A percentile compares a stretch with the other conserved stretches of the same genome.
Conservation (phyloP, 2,329 filamentous ascomycete species). For the Phialocephala subalpina region DNA sequence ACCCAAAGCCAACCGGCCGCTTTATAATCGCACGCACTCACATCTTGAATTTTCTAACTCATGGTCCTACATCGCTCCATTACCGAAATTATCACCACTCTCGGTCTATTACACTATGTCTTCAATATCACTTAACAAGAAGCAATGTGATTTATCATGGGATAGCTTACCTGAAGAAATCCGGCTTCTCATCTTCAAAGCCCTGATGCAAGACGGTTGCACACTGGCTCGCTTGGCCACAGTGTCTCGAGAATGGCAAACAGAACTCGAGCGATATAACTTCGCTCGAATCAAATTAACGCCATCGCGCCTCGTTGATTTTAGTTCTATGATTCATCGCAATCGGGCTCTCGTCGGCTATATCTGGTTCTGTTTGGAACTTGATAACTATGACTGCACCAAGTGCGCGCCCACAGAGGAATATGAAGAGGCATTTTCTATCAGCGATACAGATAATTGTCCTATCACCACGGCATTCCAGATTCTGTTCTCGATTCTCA, state of each 20-base stretch:
- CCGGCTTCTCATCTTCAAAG: constrained; percentile 28
- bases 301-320: constrained; percentile 28
- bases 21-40: too few species aligned
- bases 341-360: constrained; percentile 31
- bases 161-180: constrained; percentile 30
- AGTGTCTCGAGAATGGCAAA: constrained; percentile 33
- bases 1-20: too few species aligned
- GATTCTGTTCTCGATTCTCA: constrained; percentile 44
- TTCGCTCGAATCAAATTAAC: constrained; percentile 31
- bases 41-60: too few species aligned
- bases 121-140: too few species aligned
- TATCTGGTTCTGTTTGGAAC: constrained; percentile 35
- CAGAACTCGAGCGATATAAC: constrained; percentile 28
- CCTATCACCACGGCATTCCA: constrained; percentile 43
- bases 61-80: too few species aligned
- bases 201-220: constrained; percentile 30
- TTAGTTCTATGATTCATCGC: constrained; percentile 31
- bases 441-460: constrained; percentile 38
- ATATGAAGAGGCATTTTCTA: constrained; percentile 34
- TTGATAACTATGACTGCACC: constrained; percentile 30
- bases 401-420: constrained; percentile 23
- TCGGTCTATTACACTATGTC: too few species aligned
- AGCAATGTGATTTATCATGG: too few species aligned
- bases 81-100: too few species aligned
- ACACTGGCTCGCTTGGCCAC: constrained; percentile 29